These are phyloP conservation scores for Rhynchosporium secalis DNA, from an alignment of 2,329 filamentous ascomycete species.

Conservation along the genomic window DNA sequence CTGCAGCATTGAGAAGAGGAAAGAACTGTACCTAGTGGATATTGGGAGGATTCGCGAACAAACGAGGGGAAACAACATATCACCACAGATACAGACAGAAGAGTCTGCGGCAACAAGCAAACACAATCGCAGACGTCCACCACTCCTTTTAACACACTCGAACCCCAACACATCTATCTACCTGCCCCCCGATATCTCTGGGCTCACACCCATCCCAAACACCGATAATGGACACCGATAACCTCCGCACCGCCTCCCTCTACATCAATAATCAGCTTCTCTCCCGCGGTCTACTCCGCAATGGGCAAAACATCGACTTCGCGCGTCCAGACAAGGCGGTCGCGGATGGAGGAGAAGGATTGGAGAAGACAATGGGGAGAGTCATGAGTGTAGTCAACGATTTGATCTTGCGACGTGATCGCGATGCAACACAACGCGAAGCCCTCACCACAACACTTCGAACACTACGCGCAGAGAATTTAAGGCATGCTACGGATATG, in stretches of 20 bases:
- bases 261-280: conserved; percentile 74
- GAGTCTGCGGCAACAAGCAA: too few relatives aligned
- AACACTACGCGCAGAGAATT: conserved; percentile 70
- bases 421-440: conserved; percentile 87
- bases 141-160: too few relatives aligned
- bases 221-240: conserved; percentile 46
- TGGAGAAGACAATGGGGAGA: conserved; percentile 72
- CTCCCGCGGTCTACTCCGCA: conserved; percentile 63
- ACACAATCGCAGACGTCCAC: too few relatives aligned
- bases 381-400: conserved; percentile 96
- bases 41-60: too few relatives aligned
- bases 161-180: too few relatives aligned
- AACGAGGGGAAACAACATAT: too few relatives aligned
- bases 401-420: conserved; percentile 83
- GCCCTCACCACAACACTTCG: conserved; percentile 77
- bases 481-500: conserved; percentile 71
- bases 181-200: neutral
- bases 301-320: conserved; percentile 80
- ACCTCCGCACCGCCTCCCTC: conserved; percentile 65
- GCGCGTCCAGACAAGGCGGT: conserved; percentile 66
- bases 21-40: too few relatives aligned
- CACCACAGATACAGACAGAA: too few relatives aligned
- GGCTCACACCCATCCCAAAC: neutral
- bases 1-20: too few relatives aligned
- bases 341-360: conserved; percentile 56